These are phyloP conservation scores for Monilinia fructicola DNA, from an alignment of 2,329 filamentous ascomycete species.

Conservation along the genomic window DNA sequence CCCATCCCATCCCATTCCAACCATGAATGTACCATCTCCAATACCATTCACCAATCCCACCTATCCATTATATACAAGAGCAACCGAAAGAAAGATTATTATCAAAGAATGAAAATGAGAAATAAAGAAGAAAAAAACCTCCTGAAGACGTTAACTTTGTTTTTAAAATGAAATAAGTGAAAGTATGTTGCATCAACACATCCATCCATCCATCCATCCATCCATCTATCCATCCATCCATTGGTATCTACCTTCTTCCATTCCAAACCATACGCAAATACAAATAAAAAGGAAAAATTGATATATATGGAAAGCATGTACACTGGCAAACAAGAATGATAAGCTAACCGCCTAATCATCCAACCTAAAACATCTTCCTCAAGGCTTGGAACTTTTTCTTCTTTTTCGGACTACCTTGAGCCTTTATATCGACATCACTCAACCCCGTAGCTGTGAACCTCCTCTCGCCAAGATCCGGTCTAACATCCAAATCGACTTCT, in stretches of 20 bases:
- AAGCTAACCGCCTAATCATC: conserved; percentile 46
- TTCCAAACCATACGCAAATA: not conserved
- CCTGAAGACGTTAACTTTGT: no score
- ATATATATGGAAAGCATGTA: not conserved
- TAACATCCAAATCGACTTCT: conserved; percentile 25
- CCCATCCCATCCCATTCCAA: no score
- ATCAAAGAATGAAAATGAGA: no score
- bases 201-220: no score
- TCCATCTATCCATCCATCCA: no score
- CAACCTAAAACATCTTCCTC: conserved; percentile 63
- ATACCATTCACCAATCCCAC: no score
- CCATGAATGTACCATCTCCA: no score
- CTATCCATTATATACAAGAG: no score
- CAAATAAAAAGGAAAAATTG: not conserved
- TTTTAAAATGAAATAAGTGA: no score
- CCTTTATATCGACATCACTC: conserved; percentile 28
- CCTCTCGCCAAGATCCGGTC: conserved; percentile 32
- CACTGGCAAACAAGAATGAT: not conserved
- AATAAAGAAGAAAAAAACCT: no score
- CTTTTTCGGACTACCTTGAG: conserved; percentile 41
- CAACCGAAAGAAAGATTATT: no score
- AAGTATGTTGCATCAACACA: no score
- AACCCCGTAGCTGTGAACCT: conserved; percentile 36
- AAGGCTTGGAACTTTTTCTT: conserved; percentile 69
- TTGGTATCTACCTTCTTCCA: not conserved